phyloP scores from a whole-genome alignment of 83 land plant genomes.

The Isoetes engelmannii region DNA sequence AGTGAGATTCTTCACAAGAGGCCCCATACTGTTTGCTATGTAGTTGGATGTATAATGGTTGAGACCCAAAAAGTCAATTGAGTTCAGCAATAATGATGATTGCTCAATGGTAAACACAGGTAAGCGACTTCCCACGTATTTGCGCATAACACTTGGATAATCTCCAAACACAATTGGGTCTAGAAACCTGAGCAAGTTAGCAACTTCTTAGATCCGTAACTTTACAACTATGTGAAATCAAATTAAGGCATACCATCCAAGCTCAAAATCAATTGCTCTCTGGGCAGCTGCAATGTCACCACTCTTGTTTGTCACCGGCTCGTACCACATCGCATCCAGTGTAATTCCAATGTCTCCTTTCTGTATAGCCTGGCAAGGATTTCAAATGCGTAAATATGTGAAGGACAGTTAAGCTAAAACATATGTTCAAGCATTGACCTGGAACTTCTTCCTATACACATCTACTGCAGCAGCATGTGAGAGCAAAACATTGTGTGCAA shows the following conservation, averaged over 20 bases:
- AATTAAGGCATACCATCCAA: conserved; percentile 36
- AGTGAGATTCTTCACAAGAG: conserved; percentile 1
- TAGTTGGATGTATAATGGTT: conserved; percentile 10
- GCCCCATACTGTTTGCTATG: not conserved
- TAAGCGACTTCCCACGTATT: conserved; percentile 12
- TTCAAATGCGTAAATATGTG: too few relatives aligned
- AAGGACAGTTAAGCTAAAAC: too few relatives aligned
- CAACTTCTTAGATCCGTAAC: too few relatives aligned
- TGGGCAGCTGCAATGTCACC: conserved; percentile 24
- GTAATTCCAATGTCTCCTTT: conserved; percentile 49
- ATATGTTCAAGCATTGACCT: conserved; percentile 5
- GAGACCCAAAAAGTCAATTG: conserved; percentile 21
- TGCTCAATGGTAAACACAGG: conserved; percentile 12
- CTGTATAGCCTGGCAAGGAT: conserved; percentile 25
- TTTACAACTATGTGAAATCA: not conserved
- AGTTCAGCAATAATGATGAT: conserved; percentile 1
- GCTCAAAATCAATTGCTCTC: conserved; percentile 41
- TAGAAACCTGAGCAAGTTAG: conserved; percentile 9
- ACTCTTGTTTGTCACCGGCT: conserved; percentile 13
- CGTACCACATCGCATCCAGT: conserved; percentile 31
- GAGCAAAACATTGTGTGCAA: conserved; percentile 26
- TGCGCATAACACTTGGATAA: conserved; percentile 18
- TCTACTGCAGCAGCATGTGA: conserved; percentile 24
- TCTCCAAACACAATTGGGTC: conserved; percentile 23
- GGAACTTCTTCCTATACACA: conserved; percentile 20